Evolutionary conservation across 164 flowering plant species (phyloP).

Genomic region (Euptelea pleiosperma): DNA sequence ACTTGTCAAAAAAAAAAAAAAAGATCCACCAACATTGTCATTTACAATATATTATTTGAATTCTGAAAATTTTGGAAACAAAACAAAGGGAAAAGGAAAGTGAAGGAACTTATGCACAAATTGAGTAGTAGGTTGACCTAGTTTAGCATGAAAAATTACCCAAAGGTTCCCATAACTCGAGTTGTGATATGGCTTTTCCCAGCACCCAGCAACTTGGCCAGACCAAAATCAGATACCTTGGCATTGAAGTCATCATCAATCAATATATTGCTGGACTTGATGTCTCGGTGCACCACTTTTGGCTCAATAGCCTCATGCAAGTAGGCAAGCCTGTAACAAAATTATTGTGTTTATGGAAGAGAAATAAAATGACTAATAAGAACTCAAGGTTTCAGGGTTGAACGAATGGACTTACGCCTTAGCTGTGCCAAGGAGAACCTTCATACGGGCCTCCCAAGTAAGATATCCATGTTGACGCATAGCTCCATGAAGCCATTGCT

Average conservation of each 20-base stretch:
- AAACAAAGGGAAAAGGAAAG: not conserved
- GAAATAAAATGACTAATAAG: not conserved
- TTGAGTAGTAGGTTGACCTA: not conserved
- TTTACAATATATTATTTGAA: not conserved
- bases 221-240: conserved; percentile 88
- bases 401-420: conserved; percentile 62
- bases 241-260: conserved; percentile 83
- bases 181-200: conserved; percentile 87
- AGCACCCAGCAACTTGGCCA: conserved; percentile 84
- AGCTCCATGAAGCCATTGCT: conserved; percentile 91
- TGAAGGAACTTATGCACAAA: not conserved
- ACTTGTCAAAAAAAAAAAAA: too few relatives aligned
- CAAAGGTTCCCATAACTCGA: conserved; percentile 95
- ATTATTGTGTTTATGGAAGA: not conserved
- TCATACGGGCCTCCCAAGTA: conserved; percentile 89
- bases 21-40: too few relatives aligned
- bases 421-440: conserved; percentile 83
- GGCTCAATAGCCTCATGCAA: conserved; percentile 94
- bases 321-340: conserved; percentile 69
- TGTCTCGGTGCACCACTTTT: conserved; percentile 86
- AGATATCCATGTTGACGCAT: conserved; percentile 75
- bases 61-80: not conserved
- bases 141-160: conserved; percentile 37
- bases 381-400: not conserved
- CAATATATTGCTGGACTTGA: conserved; percentile 87